Evolutionary conservation across 2,329 filamentous ascomycete genomes (phyloP), one percentile per base, ranked within the genome.

Genomic region (Achaetomium macrosporum): DNA sequence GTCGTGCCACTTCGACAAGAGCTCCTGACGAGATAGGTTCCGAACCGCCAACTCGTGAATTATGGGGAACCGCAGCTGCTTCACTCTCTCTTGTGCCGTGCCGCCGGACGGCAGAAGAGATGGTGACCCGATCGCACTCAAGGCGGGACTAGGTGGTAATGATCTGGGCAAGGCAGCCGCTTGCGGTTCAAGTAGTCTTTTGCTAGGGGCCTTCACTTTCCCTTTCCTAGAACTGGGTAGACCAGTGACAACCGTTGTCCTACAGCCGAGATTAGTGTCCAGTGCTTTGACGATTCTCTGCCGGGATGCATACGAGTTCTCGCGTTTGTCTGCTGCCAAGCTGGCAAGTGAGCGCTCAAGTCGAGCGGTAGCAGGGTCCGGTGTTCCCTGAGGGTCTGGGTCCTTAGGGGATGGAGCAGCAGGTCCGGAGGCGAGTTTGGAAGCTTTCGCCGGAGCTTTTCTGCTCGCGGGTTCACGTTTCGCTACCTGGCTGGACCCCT

Each of bases 1-100:
- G 9, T 77, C 76, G 1, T 73, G 66, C 73, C 78, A 82, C 47
- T 75, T 76, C 43, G 68, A 66, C 50, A 70, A 65, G 2, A 85
- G 65, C 47, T 77, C 72, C 8, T 76, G 71, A 17, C 75, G 74
- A 1, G 74, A 66, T 57, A 75, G 73, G 13, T 82, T 76, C 53
- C 73, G 69, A 7, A 78, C 73, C 31, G 82, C 82, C 17, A 85
- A 68, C 58, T 83, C 77, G 64, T 85, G 82, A 29, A 85, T 79
- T 17, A 85, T 69, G 20, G 76, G 71, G 20, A 69, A 69, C 4
- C 68, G 64, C 13, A 71, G 51, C 66, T 71, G 61, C 75, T 72
- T 66, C 3, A 58, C 54, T 55, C 75, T 73, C 47, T 76, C 77
- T 64, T 81, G 81, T 39, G 76, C 67, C 16, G 77, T 71, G 11